Evolutionary conservation across 2,329 filamentous ascomycete species (phyloP), one percentile per base, ranked within the genome.

Genomic region (Apiospora phragmitis): DNA sequence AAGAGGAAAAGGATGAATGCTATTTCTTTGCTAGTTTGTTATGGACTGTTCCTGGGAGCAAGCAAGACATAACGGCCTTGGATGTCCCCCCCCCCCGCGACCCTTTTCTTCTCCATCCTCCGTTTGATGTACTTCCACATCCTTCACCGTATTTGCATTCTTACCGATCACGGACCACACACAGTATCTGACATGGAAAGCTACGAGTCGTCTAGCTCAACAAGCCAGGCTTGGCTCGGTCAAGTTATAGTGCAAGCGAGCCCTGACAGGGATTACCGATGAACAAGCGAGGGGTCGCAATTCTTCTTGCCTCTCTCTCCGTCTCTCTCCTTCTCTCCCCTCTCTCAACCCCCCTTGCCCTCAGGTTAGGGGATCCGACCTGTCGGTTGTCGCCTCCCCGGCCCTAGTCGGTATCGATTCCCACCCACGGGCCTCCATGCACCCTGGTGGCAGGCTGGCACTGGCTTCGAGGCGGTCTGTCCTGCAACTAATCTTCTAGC

Each of bases 121-220:
- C n/a, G n/a, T n/a, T n/a, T n/a, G n/a, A n/a, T n/a, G n/a, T n/a
- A 32, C 47, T 24, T 24, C 1, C n/a, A 24, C 9, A 12, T 32
- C 26, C 49, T 38, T 62, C 55, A 62, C 55, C 55, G 55, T 62
- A 38, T 62, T 38, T 32, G 51, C 32, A 35, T 35, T 21, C 32
- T 21, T n/a, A n/a, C 51, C 16, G 51, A 59, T 35, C 29, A 29
- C 26, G 51, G 51, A 32, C 51, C 29, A 59, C 12, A 4, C 11
- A 35, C 38, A 9, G 55, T 62, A 38, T 21, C 18, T 24, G 32
- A 24, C 55, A n/a, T n/a, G 55, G 32, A 21, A 35, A n/a, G 55
- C 24, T 38, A 62, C 55, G 55, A 62, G 32, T 62, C 55, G 55
- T 38, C 18, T 62, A 62, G 55, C 55, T 62, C 55, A 62, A 62